Evolutionary conservation across 495 filamentous ascomycete species (phyloP), one percentile per base, ranked within the genome.

Genomic region (Collariella sp.): DNA sequence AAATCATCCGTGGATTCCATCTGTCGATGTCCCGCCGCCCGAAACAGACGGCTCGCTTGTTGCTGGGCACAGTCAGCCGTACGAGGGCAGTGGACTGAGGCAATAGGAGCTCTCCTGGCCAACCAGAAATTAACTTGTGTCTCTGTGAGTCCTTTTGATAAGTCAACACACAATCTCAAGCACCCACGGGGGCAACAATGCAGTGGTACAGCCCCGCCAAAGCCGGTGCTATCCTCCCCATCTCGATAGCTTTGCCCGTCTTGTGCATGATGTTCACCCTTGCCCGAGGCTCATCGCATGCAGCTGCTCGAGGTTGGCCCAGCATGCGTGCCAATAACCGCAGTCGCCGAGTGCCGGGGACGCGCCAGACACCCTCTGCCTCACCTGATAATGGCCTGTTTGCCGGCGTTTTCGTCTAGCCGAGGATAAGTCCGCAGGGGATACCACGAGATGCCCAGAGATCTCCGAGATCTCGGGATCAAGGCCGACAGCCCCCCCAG

Each of bases 321-420:
- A 12, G 10, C 35, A 38, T 5, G 7, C 33, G 7, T 22, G 44
- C 20, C 13, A 43, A 48, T 43, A 23, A 31, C 44, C 36, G 38
- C 45, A 44, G 53, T 55, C 18, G 53, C 45, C 53, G 46, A 49
- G 35, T 16, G 36, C 46, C 53, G 53, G 45, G 45, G 33, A 10
- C 34, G 23, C 19, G 16, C n/a, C 44, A 31, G 52, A 33, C n/a
- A 43, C 18, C 40, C 33, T 45, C 23, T 1, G 3, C 23, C 23
- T 33, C 33, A 29, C 45, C 44, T 47, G 33, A 39, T 19, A n/a
- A 18, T 46, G 41, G 47, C 24, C 9, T 47, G 41, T 35, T 7
- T 31, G 12, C 47, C 43, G 55, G 35, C 48, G 29, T 60, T 62
- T 51, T 58, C 55, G 51, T 58, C 46, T 57, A 63, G 58, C 61